Evolutionary conservation across 2,329 filamentous ascomycete genomes (phyloP).

Genomic region (Scleromitrula shiraiana): DNA sequence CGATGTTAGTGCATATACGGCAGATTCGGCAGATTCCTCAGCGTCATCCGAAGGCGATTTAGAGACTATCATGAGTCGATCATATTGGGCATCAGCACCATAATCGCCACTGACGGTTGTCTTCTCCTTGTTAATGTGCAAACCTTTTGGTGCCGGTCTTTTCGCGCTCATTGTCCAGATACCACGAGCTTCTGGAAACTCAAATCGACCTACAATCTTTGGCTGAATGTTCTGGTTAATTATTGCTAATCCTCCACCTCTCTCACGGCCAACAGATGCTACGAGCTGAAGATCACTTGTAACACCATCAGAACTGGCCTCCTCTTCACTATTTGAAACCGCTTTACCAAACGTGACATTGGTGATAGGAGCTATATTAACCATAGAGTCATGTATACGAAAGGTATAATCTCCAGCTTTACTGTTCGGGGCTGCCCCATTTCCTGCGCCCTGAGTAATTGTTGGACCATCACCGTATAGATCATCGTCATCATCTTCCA

Average conservation of each 20-base stretch:
- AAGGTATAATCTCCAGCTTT: constrained; percentile 63
- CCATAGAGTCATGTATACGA: constrained; percentile 65
- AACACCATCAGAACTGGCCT: constrained; percentile 38
- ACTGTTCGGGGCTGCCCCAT: constrained; percentile 29
- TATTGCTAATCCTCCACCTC: constrained; percentile 62
- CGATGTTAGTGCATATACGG: constrained; percentile 68
- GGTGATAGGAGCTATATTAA: constrained; percentile 72
- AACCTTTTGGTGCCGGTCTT: constrained; percentile 54
- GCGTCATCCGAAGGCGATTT: constrained; percentile 56
- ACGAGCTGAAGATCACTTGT: constrained; percentile 52
- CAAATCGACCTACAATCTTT: constrained; percentile 58
- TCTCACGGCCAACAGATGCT: constrained; percentile 54
- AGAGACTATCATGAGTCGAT: constrained; percentile 77
- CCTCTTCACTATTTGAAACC: constrained; percentile 38
- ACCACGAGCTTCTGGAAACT: constrained; percentile 63
- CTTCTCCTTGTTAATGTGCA: constrained; percentile 40
- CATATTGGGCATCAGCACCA: constrained; percentile 53
- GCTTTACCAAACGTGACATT: constrained; percentile 63
- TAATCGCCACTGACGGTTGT: constrained; percentile 44
- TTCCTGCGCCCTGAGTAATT: constrained; percentile 30
- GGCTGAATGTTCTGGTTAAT: constrained; percentile 74
- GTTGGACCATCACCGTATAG: constrained; percentile 52
- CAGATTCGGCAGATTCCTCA: constrained; percentile 65
- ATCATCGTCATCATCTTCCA: constrained; percentile 52
- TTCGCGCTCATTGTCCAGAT: constrained; percentile 75